A percentile compares a stretch with the other conserved stretches of the same genome.
These are phyloP conservation scores for Blastocladiella emersonii DNA, from an alignment of 371 early-diverging fungal genomes.

Conservation along the genomic window DNA sequence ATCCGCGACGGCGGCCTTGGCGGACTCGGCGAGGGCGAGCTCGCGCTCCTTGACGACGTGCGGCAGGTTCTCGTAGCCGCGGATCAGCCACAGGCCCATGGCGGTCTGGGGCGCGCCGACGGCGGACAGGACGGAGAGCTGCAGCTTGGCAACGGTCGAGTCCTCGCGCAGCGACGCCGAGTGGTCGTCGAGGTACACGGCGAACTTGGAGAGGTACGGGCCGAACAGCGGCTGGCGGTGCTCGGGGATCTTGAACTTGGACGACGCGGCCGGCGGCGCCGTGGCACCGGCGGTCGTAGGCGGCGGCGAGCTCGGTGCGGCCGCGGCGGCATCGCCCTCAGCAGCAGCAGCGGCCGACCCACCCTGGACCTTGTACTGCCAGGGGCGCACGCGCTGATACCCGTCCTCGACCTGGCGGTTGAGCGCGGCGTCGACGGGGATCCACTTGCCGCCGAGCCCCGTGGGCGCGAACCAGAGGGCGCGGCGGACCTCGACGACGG, in stretches of 20 bases:
- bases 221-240: slow-evolving; percentile 35
- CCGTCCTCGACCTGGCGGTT: slow-evolving; percentile 67
- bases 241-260: slow-evolving; percentile 39
- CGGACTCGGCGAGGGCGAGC: not conserved
- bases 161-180: slow-evolving; percentile 40
- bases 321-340: slow-evolving; percentile 9
- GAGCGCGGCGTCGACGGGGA: slow-evolving; percentile 66
- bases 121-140: not conserved
- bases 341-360: no score
- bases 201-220: slow-evolving; percentile 59
- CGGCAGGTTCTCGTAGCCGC: not conserved
- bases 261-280: not conserved
- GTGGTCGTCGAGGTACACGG: slow-evolving; percentile 43
- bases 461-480: slow-evolving; percentile 64
- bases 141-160: not conserved
- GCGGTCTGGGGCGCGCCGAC: not conserved
- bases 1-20: no score
- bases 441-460: slow-evolving; percentile 28
- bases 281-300: slow-evolving; percentile 11
- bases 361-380: not conserved
- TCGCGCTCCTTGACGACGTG: not conserved
- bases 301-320: slow-evolving; percentile 1
- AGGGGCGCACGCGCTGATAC: slow-evolving; percentile 27
- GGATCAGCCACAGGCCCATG: not conserved
- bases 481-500: slow-evolving; percentile 60